Base-by-base conservation (phyloP, 2,329 filamentous ascomycete genomes). In the Alternaria solani region DNA sequence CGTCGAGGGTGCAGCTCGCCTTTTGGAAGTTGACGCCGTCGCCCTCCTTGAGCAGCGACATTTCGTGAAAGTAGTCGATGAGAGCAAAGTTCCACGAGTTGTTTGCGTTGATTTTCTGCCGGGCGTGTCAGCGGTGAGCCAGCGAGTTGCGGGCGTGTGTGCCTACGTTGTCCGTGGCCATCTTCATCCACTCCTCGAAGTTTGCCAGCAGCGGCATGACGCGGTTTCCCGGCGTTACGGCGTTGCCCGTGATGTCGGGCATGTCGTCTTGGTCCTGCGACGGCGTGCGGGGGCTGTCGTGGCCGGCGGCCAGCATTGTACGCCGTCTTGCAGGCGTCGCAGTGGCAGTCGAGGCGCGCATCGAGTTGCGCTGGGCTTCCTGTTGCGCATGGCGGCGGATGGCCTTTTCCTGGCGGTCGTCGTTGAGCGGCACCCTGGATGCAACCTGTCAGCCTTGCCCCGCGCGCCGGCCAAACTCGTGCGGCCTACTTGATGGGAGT, bases 151-250 rank as follows among this genome's bases (percentile, higher is more conserved):
- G 12, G 18, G 14, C 5, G 4, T 16, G 41, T 14, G 23, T 46
- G 55, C 65, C 51, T 72, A 79, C 77, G 73, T 99, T 99, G 82
- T 99, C 95, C 16, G 95, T 98, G 2, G 95, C 95, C 93, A 99
- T 96, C 85, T 98, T 99, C 93, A 99, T 98, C 95, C 94, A 98
- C 78, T 99, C 95, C 79, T 99, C 95, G 72, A 98, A 99, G 80
- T 99, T 99, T 74, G 95, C 95, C 55, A 99, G 84, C 70, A 99
- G 91, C 1, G 95, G 95, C 28, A 97, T 70, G 34, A 73, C 92
- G 62, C 94, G 91, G 85, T 97, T 97, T 90, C 96, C 94, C 55
- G 94, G 95, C 61, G 95, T 97, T 55, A 96, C 91, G 38, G 91
- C 92, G 64, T 85, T 88, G 32, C 91, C 91, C 59, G 87, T 88